Evolutionary conservation across 1,139 yeast species (phyloP).

Genomic region (Yamadazyma oceani): DNA sequence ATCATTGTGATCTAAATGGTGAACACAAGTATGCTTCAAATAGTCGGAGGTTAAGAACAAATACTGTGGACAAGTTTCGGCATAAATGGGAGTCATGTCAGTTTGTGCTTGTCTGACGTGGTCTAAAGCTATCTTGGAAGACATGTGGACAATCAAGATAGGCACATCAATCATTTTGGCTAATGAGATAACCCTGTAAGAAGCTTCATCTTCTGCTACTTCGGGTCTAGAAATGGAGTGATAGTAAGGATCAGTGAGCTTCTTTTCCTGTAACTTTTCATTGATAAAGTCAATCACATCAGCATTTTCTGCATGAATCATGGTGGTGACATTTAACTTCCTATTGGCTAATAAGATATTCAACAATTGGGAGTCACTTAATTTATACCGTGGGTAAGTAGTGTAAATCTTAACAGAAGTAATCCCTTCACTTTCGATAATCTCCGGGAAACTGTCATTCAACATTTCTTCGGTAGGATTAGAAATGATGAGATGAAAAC

Average conservation of each 20-base stretch:
- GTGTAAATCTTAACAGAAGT: constrained; percentile 48
- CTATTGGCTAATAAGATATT: constrained; percentile 39
- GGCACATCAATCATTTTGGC: constrained; percentile 43
- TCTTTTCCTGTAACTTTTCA: constrained; percentile 34
- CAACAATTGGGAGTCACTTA: constrained; percentile 39
- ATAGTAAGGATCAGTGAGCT: constrained; percentile 38
- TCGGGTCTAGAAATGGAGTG: constrained; percentile 47
- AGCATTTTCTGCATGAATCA: constrained; percentile 51
- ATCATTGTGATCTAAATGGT: constrained; percentile 23
- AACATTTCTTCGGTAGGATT: constrained; percentile 25
- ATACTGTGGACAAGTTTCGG: constrained; percentile 53
- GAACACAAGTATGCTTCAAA: constrained; percentile 26
- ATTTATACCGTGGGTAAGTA: constrained; percentile 42
- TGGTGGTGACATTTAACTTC: constrained; percentile 40
- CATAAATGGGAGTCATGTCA: constrained; percentile 36
- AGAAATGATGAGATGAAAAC: constrained; percentile 41
- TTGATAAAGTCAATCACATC: constrained; percentile 44
- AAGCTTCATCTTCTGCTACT: constrained; percentile 49
- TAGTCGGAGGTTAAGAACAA: constrained; percentile 38
- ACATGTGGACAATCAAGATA: constrained; percentile 47
- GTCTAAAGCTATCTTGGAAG: constrained; percentile 40
- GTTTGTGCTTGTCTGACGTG: constrained; percentile 44
- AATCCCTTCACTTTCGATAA: constrained; percentile 26
- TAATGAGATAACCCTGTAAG: constrained; percentile 44
- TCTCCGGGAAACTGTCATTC: constrained; percentile 13